These are phyloP conservation scores for Ganoderma boninense DNA, from an alignment of 1,284 basidiomycete species.

Conservation along the genomic window DNA sequence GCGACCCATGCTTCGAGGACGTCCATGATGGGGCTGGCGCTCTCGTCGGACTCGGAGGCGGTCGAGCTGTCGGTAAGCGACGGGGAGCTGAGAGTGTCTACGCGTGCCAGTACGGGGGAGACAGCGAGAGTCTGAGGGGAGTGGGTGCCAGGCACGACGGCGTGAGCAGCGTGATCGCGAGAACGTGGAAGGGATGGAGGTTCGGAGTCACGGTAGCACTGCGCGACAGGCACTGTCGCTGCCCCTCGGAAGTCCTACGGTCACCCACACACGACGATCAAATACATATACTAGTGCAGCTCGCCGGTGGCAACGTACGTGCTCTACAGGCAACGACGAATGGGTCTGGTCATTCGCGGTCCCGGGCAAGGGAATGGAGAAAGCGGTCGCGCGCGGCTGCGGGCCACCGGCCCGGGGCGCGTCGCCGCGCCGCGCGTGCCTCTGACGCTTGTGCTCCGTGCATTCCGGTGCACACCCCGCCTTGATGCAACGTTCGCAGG, in stretches of 20 bases:
- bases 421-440: neutral
- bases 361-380: neutral
- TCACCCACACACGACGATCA: neutral
- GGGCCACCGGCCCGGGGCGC: no score
- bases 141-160: neutral
- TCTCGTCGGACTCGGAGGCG: neutral
- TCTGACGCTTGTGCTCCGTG: constrained; percentile 3
- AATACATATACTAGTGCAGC: neutral
- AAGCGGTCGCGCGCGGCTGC: neutral
- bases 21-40: neutral
- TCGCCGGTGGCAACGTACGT: neutral
- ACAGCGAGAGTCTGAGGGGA: neutral
- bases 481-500: constrained; percentile 3
- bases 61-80: neutral
- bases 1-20: neutral
- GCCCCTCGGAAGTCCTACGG: no score
- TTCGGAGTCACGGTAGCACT: no score
- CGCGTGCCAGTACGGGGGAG: neutral
- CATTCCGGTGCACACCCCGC: neutral
- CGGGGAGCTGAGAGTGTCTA: neutral
- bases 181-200: no score
- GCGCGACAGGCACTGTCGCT: no score
- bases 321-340: neutral
- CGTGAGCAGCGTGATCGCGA: neutral
- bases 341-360: neutral